These are phyloP conservation scores for Marchantia paleacea DNA, from an alignment of 225 moss, liverwort and hornwort species.

Conservation along the genomic window DNA sequence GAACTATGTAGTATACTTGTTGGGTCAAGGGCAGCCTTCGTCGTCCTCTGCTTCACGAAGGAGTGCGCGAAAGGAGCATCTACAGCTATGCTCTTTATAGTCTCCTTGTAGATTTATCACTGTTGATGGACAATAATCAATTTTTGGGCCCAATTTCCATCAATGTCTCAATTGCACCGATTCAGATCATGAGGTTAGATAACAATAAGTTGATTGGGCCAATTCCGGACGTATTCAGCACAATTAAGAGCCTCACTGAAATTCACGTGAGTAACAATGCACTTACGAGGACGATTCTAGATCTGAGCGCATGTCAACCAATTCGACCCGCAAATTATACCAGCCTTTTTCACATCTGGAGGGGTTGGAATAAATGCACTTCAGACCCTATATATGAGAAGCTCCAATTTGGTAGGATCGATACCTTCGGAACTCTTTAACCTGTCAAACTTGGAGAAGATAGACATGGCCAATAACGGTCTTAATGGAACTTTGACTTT, in stretches of 20 bases:
- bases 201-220: slow-evolving; percentile 11
- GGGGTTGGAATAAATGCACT: too few species aligned
- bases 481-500: too few species aligned
- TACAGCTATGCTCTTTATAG: neutral
- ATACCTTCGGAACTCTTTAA: too few species aligned
- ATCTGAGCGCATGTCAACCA: slow-evolving; percentile 19
- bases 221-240: slow-evolving; percentile 5
- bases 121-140: slow-evolving; percentile 21
- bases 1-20: slow-evolving; percentile 6
- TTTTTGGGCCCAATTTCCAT: slow-evolving; percentile 14
- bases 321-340: slow-evolving; percentile 6
- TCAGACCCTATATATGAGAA: too few species aligned
- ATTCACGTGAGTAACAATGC: slow-evolving; percentile 21
- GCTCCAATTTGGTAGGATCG: too few species aligned
- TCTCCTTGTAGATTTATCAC: neutral
- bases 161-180: neutral
- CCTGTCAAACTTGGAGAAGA: too few species aligned
- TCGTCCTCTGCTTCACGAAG: neutral
- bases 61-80: neutral
- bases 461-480: too few species aligned
- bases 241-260: neutral
- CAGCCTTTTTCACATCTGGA: too few species aligned
- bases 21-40: neutral
- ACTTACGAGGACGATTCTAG: slow-evolving; percentile 19
- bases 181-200: slow-evolving; percentile 24